Evolutionary conservation across 2,329 filamentous ascomycete genomes (phyloP), one percentile per base, ranked within the genome.

Genomic region (Periconia digitata): DNA sequence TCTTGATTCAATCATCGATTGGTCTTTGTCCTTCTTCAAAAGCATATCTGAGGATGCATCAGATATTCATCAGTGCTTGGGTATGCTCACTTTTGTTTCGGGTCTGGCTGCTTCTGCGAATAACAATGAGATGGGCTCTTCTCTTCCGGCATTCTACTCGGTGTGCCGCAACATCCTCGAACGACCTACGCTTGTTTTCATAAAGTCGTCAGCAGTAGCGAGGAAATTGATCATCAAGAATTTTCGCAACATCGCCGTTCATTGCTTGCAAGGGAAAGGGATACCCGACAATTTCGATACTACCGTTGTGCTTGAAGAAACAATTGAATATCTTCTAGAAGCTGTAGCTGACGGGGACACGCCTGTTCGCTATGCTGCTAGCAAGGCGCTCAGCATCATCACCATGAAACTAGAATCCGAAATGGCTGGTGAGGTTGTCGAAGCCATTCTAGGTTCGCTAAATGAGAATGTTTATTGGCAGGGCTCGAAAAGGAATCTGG

Each of bases 381-480:
- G 91, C 69, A 99, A 99, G 73, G 89, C 91, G 3, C 81, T 97
- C 38, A 95, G 91, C 70, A 81, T 95, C 44, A 85, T 97, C 56
- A 87, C 92, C 0, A 76, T 95, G 43, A 92, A 88, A 56, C 74
- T 99, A 7, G 84, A 91, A 38, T 72, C 82, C 0, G 86, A 87
- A 18, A 91, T 96, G 86, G 90, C 89, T 1, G 81, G 83, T 1
- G 88, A 97, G 63, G 87, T 99, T 10, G 85, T 96, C 12, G 89
- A 95, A 50, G 91, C 89, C 0, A 86, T 97, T 10, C 79, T 96
- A 23, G 87, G 87, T 10, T 80, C 77, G 12, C 75, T 86, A 53
- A 78, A 81, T 40, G 84, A 86, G 55, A 83, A 85, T 48, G 72
- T 90, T 70, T 56, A 84, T 79, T 70, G 75, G 60, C 78, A 82